Conservation (phyloP, 73 alveolate genomes). For the Blepharisma japonicum region DNA sequence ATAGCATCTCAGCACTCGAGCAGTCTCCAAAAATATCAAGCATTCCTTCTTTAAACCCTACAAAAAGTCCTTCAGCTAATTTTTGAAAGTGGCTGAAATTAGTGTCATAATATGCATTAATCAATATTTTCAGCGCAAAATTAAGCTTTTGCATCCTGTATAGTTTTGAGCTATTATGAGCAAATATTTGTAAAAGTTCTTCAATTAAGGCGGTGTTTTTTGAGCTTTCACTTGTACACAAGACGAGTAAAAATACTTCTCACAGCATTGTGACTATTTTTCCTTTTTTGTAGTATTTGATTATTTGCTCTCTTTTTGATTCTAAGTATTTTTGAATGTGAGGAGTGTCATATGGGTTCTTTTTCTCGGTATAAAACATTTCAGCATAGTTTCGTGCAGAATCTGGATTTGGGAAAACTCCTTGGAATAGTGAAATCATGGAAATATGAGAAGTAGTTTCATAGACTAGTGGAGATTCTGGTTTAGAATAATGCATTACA, state of each 20-base stretch:
- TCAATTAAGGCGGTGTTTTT: background rate
- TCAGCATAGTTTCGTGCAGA: constrained; percentile 16
- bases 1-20: background rate
- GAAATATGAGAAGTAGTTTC: background rate
- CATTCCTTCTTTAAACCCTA: background rate
- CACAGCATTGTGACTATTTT: constrained; percentile 2
- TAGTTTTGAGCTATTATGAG: constrained; percentile 15
- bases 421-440: background rate
- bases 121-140: background rate
- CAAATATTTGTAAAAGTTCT: background rate
- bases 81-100: background rate
- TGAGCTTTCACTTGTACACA: background rate
- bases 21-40: background rate
- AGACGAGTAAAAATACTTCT: background rate
- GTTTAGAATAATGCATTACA: background rate
- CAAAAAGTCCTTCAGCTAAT: constrained; percentile 28
- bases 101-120: constrained; percentile 12
- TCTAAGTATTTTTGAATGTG: background rate
- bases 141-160: background rate
- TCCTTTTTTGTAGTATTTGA: background rate
- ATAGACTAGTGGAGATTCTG: background rate
- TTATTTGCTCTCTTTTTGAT: background rate
- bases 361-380: background rate
- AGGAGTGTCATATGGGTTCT: background rate
- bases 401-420: constrained; percentile 20